Conservation (phyloP, 345 rosid genomes). For the Gossypium mustelinum region DNA sequence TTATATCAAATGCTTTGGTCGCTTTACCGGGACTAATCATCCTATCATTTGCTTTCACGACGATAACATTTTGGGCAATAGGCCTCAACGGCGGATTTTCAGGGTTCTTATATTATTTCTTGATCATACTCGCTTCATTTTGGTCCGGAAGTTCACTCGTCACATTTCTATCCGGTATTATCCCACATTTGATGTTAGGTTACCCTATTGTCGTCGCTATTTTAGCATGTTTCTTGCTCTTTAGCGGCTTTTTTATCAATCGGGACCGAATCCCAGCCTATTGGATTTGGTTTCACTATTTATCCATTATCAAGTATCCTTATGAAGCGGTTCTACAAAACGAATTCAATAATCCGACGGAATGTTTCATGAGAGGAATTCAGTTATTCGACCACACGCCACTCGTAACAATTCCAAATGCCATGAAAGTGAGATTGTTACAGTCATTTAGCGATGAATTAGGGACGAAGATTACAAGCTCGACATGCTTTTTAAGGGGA, state of each 20-base stretch:
- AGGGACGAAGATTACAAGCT: constrained; percentile 59
- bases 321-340: constrained; percentile 79
- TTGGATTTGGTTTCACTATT: constrained; percentile 98
- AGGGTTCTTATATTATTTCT: constrained; percentile 67
- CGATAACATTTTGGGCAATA: constrained; percentile 78
- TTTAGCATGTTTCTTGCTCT: constrained; percentile 80
- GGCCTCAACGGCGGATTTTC: constrained; percentile 78
- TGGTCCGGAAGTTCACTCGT: constrained; percentile 96
- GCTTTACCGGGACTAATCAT: constrained; percentile 52
- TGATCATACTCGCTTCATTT: constrained; percentile 71
- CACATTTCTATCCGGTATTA: constrained; percentile 82
- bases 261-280: constrained; percentile 73
- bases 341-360: constrained; percentile 58
- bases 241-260: constrained; percentile 94
- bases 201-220: constrained; percentile 87
- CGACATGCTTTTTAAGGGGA: constrained; percentile 82
- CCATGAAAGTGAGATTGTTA: constrained; percentile 52
- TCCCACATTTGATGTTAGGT: constrained; percentile 87
- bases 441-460: constrained; percentile 47
- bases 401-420: constrained; percentile 39
- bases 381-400: constrained; percentile 89
- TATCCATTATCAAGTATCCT: constrained; percentile 85
- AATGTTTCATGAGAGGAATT: constrained; percentile 78
- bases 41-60: constrained; percentile 66
- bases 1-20: constrained; percentile 61